Evolutionary conservation across 768 basidiomycete species (phyloP).

Genomic region (Auricularia sp.): DNA sequence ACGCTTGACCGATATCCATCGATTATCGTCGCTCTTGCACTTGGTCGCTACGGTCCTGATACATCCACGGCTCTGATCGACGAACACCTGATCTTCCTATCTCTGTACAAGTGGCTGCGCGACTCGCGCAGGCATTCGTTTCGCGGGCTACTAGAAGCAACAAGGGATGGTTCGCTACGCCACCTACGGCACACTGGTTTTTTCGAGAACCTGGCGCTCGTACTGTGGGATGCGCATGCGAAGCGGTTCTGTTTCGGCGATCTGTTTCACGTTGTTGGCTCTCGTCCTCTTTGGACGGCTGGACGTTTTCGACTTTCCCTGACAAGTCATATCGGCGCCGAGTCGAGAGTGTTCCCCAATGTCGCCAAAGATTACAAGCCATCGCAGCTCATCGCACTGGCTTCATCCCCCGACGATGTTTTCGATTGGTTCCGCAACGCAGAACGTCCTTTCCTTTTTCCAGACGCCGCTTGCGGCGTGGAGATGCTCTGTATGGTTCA

Average conservation of each 20-base stretch:
- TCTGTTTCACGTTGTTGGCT: too few relatives aligned
- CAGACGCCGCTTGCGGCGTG: too few relatives aligned
- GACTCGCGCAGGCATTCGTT: background rate
- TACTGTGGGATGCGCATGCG: background rate
- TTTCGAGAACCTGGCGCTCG: background rate
- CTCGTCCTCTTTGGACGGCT: too few relatives aligned
- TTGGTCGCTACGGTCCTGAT: background rate
- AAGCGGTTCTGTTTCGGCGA: background rate
- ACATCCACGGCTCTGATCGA: background rate
- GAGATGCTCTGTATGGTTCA: too few relatives aligned
- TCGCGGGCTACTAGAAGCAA: background rate
- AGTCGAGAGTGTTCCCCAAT: background rate
- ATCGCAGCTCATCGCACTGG: background rate
- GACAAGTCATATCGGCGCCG: background rate
- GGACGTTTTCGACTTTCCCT: too few relatives aligned
- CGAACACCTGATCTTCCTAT: background rate
- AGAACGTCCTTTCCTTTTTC: background rate
- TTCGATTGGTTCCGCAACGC: background rate
- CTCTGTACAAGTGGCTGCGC: background rate
- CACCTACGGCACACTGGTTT: background rate
- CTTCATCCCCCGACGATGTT: background rate
- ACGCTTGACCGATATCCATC: background rate
- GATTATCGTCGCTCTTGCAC: background rate
- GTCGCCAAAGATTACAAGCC: too few relatives aligned
- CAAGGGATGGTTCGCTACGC: background rate